Evolutionary conservation across 345 rosid species (phyloP), one percentile per base, ranked within the genome.

Genomic region (Eucalyptus guilfoylei): DNA sequence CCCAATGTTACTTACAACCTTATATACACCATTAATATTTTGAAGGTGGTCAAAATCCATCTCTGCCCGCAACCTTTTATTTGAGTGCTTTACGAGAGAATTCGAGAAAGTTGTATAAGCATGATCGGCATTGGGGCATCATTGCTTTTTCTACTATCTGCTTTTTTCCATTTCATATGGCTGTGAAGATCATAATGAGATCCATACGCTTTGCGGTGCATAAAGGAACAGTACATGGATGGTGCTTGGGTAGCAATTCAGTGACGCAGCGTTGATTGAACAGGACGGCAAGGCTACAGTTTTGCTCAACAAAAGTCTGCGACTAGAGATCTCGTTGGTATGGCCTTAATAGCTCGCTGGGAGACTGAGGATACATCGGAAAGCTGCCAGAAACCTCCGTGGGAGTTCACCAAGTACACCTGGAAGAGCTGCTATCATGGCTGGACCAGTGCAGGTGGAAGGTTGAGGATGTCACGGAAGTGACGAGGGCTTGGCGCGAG

Each of bases 51-150:
- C 0, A 60, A 8, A 12, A 60, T 60, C 3, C 16, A 12, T 26
- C 69, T 60, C 0, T 60, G 0, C 16, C 3, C 0, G 8, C 1
- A 28, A 60, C 16, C 0, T 60, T 60, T 12, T 28, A 60, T 60
- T 6, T 11, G 32, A 60, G 8, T 28, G 69, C 32, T 60, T 60
- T 60, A 26, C 0, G n/a, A 60, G 32, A 62, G 69, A 62, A 28
- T 62, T 62, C 5, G 16, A 62, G 34, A 62, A 62, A 62, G 17
- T 28, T 62, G 16, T 62, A 12, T 1, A 62, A 62, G 69, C 32
- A 12, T 60, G 67, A 60, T 60, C 0, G 0, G 67, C 67, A 60
- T 30, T 28, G 16, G 32, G 15, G 1, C 69, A 62, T 62, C 69
- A 13, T 62, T 62, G 16, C 69, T 28, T 62, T 62, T 62, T 62